Conservation (phyloP, 257 asterid species). For the Solanum corneliomulleri region DNA sequence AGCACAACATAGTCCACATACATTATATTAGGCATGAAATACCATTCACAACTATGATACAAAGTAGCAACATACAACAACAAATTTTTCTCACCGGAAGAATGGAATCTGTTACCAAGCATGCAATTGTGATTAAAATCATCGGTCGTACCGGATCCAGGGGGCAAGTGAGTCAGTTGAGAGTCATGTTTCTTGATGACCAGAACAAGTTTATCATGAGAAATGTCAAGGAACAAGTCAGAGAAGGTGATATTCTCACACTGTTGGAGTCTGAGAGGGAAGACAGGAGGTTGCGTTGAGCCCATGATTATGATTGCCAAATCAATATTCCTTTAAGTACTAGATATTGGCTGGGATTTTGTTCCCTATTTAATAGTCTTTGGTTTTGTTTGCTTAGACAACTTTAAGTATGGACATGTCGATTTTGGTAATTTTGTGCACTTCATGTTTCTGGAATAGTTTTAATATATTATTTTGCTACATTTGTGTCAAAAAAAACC, state of each 20-base stretch:
- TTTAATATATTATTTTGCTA: background rate
- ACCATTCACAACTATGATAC: too few species aligned
- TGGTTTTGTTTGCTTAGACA: background rate
- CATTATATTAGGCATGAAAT: too few species aligned
- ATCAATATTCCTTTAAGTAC: background rate
- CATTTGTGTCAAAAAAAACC: background rate
- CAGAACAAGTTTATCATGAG: slow-evolving; percentile 23
- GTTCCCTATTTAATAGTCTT: background rate
- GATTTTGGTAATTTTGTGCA: background rate
- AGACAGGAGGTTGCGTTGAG: slow-evolving; percentile 22
- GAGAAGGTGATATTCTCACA: slow-evolving; percentile 24
- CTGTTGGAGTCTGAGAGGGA: slow-evolving; percentile 28
- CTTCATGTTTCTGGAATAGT: background rate
- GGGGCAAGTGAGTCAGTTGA: slow-evolving; percentile 20
- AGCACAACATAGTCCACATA: too few species aligned
- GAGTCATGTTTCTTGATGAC: slow-evolving; percentile 23
- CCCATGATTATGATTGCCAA: background rate
- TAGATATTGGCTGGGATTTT: background rate
- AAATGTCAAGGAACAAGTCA: slow-evolving; percentile 25
- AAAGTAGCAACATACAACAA: too few species aligned
- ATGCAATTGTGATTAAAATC: slow-evolving; percentile 18
- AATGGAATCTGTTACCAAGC: slow-evolving; percentile 24
- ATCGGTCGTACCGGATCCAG: slow-evolving; percentile 22
- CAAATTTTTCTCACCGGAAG: background rate
- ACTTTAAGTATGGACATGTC: background rate